Conservation (phyloP, 768 basidiomycete genomes). For the Inosperma sp. region DNA sequence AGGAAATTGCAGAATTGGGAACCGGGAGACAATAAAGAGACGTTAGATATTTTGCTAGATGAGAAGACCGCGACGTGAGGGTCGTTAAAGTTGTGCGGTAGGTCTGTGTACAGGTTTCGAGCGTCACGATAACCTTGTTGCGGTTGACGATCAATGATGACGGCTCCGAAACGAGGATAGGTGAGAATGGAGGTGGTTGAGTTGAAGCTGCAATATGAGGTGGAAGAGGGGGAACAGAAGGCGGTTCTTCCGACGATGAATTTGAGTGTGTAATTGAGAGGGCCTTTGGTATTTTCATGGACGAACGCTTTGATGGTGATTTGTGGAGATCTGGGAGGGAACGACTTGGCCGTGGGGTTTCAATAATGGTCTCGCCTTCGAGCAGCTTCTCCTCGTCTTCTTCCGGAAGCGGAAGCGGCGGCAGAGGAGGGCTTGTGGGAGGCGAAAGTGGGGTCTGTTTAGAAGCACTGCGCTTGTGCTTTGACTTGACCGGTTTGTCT, state of each 20-base stretch:
- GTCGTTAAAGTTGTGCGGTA: conserved; percentile 65
- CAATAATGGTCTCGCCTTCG: conserved; percentile 25
- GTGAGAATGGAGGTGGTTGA: conserved; percentile 52
- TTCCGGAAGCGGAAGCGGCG: conserved; percentile 44
- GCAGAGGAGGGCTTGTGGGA: conserved; percentile 50
- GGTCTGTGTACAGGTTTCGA: conserved; percentile 69
- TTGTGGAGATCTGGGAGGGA: conserved; percentile 15
- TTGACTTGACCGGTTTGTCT: conserved; percentile 15
- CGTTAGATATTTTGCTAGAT: conserved; percentile 54
- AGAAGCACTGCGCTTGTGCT: neutral
- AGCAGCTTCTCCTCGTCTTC: conserved; percentile 29
- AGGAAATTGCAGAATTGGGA: conserved; percentile 44
- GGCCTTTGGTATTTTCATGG: conserved; percentile 18
- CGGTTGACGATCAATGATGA: conserved; percentile 49
- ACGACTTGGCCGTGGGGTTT: conserved; percentile 34
- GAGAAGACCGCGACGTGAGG: conserved; percentile 62
- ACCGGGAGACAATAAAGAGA: conserved; percentile 38
- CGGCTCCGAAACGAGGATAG: conserved; percentile 59
- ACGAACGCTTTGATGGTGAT: conserved; percentile 20
- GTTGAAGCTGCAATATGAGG: conserved; percentile 41
- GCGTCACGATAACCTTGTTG: conserved; percentile 58
- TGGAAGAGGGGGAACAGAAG: conserved; percentile 49
- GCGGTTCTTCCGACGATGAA: conserved; percentile 37
- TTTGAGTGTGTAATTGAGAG: conserved; percentile 13
- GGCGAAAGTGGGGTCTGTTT: conserved; percentile 22